phyloP scores from a whole-genome alignment of 495 filamentous ascomycete species.

The Talaromyces thailandensis region DNA sequence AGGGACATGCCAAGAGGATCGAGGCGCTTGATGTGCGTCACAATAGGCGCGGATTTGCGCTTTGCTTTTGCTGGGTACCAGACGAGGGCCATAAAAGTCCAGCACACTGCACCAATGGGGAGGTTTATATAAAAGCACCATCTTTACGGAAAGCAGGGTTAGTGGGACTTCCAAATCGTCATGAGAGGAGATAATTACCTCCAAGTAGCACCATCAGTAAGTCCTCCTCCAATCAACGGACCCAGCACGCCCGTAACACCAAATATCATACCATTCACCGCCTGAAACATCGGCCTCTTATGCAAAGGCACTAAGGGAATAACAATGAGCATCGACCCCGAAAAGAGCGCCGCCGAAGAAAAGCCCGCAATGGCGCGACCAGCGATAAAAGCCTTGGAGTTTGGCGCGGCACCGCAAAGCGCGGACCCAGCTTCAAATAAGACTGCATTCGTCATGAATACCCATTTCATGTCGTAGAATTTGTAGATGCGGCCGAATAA shows the following conservation, averaged over 20 bases:
- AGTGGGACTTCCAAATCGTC: neutral
- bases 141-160: constrained; percentile 36
- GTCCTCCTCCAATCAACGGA: constrained; percentile 24
- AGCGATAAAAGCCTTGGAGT: constrained; percentile 59
- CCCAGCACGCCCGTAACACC: constrained; percentile 46
- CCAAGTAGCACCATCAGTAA: constrained; percentile 11
- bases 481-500: constrained; percentile 40
- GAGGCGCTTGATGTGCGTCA: constrained; percentile 35
- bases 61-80: constrained; percentile 23
- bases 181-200: neutral
- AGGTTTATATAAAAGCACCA: constrained; percentile 62
- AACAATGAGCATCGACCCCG: constrained; percentile 45
- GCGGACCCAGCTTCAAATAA: constrained; percentile 57
- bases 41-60: constrained; percentile 16
- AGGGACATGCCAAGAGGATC: constrained; percentile 37
- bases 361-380: constrained; percentile 45
- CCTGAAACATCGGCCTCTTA: constrained; percentile 44
- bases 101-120: constrained; percentile 44
- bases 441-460: constrained; percentile 38
- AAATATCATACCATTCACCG: constrained; percentile 36
- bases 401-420: constrained; percentile 65
- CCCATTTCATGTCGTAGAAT: constrained; percentile 31
- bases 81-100: constrained; percentile 41
- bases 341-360: constrained; percentile 42
- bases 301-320: constrained; percentile 46